phyloP scores from a whole-genome alignment of 2,329 filamentous ascomycete genomes.

The Aspergillus arachidicola region DNA sequence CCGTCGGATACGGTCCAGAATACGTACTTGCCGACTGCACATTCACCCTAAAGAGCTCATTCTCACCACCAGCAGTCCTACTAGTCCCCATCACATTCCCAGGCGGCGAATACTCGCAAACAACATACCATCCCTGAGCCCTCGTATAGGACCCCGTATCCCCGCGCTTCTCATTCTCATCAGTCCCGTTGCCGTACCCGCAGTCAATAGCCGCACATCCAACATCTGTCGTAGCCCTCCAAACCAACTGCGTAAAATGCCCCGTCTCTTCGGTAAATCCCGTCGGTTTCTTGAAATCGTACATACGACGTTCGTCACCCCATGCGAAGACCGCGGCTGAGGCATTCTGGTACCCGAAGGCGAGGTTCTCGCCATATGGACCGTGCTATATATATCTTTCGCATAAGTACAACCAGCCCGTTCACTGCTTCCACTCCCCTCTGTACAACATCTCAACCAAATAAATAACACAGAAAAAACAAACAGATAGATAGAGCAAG shows the following conservation, averaged over 20 bases:
- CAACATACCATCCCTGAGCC: slow-evolving; percentile 63
- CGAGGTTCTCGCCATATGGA: slow-evolving; percentile 74
- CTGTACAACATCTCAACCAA: neutral
- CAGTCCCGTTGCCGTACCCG: slow-evolving; percentile 30
- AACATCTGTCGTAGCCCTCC: slow-evolving; percentile 63
- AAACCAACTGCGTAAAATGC: slow-evolving; percentile 74
- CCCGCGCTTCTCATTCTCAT: slow-evolving; percentile 1
- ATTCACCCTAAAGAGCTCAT: slow-evolving; percentile 36
- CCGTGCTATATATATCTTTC: slow-evolving; percentile 48
- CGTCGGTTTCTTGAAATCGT: slow-evolving; percentile 59
- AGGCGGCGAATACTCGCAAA: slow-evolving; percentile 70
- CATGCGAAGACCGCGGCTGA: slow-evolving; percentile 65
- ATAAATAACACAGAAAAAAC: neutral
- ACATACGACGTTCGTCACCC: slow-evolving; percentile 62
- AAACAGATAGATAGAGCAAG: neutral
- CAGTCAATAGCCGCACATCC: slow-evolving; percentile 57
- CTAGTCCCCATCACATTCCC: slow-evolving; percentile 59
- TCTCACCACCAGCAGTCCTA: slow-evolving; percentile 20
- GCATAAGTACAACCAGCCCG: neutral
- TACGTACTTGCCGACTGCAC: slow-evolving; percentile 27
- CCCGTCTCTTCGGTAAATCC: slow-evolving; percentile 64
- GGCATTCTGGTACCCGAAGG: slow-evolving; percentile 65
- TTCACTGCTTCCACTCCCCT: neutral
- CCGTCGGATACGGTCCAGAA: slow-evolving; percentile 20
- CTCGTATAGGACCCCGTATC: slow-evolving; percentile 5